Evolutionary conservation across 129 eudicot genomes (phyloP), one percentile per base, ranked within the genome.

Genomic region (carrot (Daucus carota)): DNA sequence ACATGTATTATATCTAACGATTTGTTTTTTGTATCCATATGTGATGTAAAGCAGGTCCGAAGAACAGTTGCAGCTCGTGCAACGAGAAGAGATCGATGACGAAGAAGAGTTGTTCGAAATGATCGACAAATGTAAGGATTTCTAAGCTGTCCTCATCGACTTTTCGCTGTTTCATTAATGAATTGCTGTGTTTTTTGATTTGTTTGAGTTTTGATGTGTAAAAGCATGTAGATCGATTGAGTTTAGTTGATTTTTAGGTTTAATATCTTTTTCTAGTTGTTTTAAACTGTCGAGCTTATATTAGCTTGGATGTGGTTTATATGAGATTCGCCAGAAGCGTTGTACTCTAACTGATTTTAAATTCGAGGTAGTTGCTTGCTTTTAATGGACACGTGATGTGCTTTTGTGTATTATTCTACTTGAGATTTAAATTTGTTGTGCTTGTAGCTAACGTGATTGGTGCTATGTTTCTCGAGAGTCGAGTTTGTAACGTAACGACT

Each of bases 101-200:
- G 97, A 91, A 70, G 98, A 93, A 70, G 98, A 93, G 77, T 74
- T 90, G 67, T 93, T 93, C 54, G 97, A 91, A 86, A 92, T 92
- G 3, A 91, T 93, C 57, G 98, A 93, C 79, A 93, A 91, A 79
- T 50, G 98, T 93, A 80, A 76, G 3, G 45, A 41, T 20, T 33
- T 76, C 63, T 12, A 43, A 34, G 8, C 63, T 29, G 15, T 43
- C 12, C 1, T 43, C 0, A 16, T 8, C 10, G 17, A 54, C 45
- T 26, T 72, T 16, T 18, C 11, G 5, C 8, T 1, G 5, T 38
- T 73, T 73, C 65, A 18, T 26, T 8, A 17, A 16, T 41, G 8
- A 4, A 8, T 15, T 73, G 43, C 17, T 32, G n/a, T 15, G 24
- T 47, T 47, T 31, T 48, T 28, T 73, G 14, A 34, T 73, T 34